A percentile compares a stretch with the other conserved stretches of the same genome.
Conservation (phyloP, 2,329 filamentous ascomycete genomes). For the Aspergillus eucalypticola region DNA sequence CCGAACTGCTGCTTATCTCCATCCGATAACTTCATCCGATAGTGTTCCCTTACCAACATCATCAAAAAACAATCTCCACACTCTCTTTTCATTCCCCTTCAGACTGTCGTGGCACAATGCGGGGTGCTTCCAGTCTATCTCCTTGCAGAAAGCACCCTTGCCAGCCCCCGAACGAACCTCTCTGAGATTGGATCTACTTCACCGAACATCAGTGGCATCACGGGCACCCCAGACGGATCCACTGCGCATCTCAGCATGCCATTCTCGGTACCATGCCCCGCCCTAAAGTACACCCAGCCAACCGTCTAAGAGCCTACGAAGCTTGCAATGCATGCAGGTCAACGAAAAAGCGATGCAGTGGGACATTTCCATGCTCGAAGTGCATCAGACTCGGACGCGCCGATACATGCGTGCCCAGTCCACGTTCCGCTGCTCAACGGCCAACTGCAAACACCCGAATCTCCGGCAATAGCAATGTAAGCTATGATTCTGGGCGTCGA, state of each 20-base stretch:
- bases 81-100: neutral
- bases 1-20: too few relatives aligned
- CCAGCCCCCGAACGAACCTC: neutral
- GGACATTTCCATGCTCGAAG: conserved; percentile 50
- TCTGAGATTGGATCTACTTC: neutral
- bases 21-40: too few relatives aligned
- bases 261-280: conserved; percentile 49
- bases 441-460: neutral
- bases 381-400: conserved; percentile 49
- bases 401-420: conserved; percentile 36
- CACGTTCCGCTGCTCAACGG: conserved; percentile 1
- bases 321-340: conserved; percentile 53
- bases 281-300: conserved; percentile 52
- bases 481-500: conserved; percentile 2
- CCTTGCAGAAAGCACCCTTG: neutral
- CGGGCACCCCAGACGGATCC: neutral
- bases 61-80: neutral
- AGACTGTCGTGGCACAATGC: neutral
- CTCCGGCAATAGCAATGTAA: neutral
- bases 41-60: too few relatives aligned
- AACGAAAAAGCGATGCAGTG: conserved; percentile 56
- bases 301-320: conserved; percentile 52
- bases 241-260: neutral
- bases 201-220: neutral
- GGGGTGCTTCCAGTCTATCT: neutral